phyloP scores from a whole-genome alignment of 148 eudicot species.

The Pouteria glomerata region DNA sequence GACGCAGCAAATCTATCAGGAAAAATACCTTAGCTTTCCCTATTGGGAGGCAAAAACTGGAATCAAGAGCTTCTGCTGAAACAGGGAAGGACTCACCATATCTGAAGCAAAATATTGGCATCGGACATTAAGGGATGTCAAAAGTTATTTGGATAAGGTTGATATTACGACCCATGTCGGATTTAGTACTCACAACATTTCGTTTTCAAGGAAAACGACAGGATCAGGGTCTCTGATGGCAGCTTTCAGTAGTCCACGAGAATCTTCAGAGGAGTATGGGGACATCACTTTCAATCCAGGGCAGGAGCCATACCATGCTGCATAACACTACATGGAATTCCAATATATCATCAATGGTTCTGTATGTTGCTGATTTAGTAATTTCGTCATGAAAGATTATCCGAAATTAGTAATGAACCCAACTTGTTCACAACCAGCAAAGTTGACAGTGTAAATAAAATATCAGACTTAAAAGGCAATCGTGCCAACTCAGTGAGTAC shows the following conservation, averaged over 20 bases:
- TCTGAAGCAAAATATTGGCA: constrained; percentile 27
- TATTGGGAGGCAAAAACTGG: constrained; percentile 71
- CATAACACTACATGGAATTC: constrained; percentile 53
- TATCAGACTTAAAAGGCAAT: constrained; percentile 28
- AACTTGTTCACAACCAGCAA: not conserved
- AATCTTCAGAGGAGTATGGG: constrained; percentile 82
- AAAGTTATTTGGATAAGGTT: not conserved
- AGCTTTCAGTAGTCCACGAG: constrained; percentile 86
- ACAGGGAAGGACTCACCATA: constrained; percentile 82
- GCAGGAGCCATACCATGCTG: constrained; percentile 68
- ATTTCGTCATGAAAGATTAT: not conserved
- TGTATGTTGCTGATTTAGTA: not conserved
- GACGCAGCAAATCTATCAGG: not conserved
- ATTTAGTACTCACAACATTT: constrained; percentile 60
- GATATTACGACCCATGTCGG: not conserved
- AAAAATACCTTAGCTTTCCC: constrained; percentile 82
- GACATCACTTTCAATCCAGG: constrained; percentile 71
- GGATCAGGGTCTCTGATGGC: constrained; percentile 96
- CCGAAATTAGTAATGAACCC: not conserved
- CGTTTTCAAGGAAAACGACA: constrained; percentile 85
- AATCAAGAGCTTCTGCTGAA: constrained; percentile 72
- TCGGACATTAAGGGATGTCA: not conserved
- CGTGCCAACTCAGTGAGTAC: too few relatives aligned
- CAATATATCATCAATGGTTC: not conserved
- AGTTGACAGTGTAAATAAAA: too few relatives aligned